Evolutionary conservation across 257 asterid genomes (phyloP).

Genomic region (Fraxinus pennsylvanica): DNA sequence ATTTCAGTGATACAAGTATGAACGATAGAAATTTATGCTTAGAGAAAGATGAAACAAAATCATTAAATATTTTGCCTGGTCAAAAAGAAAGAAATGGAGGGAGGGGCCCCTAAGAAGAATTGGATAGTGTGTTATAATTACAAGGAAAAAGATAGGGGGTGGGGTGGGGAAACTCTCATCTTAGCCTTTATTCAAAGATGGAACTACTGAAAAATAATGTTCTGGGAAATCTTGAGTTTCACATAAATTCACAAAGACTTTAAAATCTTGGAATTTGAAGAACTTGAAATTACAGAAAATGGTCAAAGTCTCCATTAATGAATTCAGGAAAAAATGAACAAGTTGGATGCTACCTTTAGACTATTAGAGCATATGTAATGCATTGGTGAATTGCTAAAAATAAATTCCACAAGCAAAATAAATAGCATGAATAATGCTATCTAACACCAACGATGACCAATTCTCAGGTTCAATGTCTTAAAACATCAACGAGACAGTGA

Average conservation of each 20-base stretch:
- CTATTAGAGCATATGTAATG: too few relatives aligned
- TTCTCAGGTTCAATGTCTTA: too few relatives aligned
- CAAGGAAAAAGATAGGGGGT: conserved; percentile 15
- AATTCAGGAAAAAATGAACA: not conserved
- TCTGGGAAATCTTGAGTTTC: not conserved
- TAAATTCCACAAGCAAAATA: too few relatives aligned
- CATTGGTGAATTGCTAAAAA: too few relatives aligned
- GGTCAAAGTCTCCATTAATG: not conserved
- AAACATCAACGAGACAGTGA: too few relatives aligned
- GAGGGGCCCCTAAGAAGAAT: conserved; percentile 32
- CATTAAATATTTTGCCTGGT: conserved; percentile 18
- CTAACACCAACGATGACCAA: too few relatives aligned
- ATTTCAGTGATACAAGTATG: conserved; percentile 30
- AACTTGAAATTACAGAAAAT: not conserved
- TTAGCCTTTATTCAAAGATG: not conserved
- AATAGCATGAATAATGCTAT: too few relatives aligned
- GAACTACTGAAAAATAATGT: not conserved
- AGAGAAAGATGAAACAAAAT: not conserved
- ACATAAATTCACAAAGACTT: conserved; percentile 29
- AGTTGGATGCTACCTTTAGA: not conserved
- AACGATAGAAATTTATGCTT: conserved; percentile 11
- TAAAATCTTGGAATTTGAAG: not conserved
- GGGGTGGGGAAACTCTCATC: conserved; percentile 3
- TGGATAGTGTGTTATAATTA: conserved; percentile 24
- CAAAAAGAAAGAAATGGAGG: conserved; percentile 29